A percentile compares a stretch with the other conserved stretches of the same genome.
phyloP scores from a whole-genome alignment of 495 filamentous ascomycete genomes.

The Oidiodendron maius region DNA sequence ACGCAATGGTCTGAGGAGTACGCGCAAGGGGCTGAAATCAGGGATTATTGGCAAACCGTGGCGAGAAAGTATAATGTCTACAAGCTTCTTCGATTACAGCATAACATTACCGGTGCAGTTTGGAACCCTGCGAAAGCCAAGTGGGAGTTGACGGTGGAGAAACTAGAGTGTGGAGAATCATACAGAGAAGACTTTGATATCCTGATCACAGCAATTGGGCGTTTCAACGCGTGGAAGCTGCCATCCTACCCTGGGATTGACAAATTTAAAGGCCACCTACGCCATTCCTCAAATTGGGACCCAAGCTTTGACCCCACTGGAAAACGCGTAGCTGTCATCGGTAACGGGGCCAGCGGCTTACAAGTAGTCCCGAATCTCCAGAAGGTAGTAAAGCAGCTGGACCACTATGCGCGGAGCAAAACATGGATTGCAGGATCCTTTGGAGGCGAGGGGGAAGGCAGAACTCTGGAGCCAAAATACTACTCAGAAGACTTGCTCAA shows the following conservation, averaged over 20 bases:
- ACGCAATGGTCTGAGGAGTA: slow-evolving; percentile 52
- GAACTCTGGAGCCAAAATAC: slow-evolving; percentile 30
- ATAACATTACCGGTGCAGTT: slow-evolving; percentile 37
- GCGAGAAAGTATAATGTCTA: slow-evolving; percentile 46
- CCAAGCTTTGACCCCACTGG: slow-evolving; percentile 38
- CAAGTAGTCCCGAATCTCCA: slow-evolving; percentile 52
- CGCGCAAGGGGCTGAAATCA: slow-evolving; percentile 48
- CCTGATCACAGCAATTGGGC: slow-evolving; percentile 46
- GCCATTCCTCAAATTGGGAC: slow-evolving; percentile 52
- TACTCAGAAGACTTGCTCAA: slow-evolving; percentile 35
- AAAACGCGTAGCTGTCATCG: slow-evolving; percentile 52
- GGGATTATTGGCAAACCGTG: slow-evolving; percentile 46
- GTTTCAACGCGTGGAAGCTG: slow-evolving; percentile 50
- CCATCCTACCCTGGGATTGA: slow-evolving; percentile 46
- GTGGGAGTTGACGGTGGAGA: slow-evolving; percentile 34
- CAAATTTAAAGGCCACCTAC: slow-evolving; percentile 39
- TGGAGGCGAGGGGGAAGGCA: slow-evolving; percentile 15
- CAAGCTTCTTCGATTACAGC: slow-evolving; percentile 35
- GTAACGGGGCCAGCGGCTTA: slow-evolving; percentile 52
- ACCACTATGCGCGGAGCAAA: slow-evolving; percentile 49
- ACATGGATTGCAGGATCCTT: slow-evolving; percentile 52
- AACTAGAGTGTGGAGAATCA: slow-evolving; percentile 19
- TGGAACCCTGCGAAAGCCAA: slow-evolving; percentile 40
- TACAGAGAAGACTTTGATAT: slow-evolving; percentile 43
- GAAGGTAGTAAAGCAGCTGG: slow-evolving; percentile 41